Evolutionary conservation across 176 grass and related monocot genomes (phyloP).

Genomic region (Carex kokanica): DNA sequence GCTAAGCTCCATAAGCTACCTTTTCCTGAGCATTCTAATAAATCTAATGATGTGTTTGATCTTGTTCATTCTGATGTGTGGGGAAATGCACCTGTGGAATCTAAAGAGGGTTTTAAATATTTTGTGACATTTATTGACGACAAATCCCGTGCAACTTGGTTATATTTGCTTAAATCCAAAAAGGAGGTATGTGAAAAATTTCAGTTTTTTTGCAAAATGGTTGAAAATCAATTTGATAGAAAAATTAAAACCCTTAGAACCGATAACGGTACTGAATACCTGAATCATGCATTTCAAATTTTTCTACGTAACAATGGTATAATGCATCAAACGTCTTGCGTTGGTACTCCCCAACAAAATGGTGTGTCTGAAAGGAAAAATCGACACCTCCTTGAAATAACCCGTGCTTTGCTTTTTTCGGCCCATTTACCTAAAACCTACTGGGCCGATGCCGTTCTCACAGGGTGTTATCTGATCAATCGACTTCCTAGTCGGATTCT

Average conservation of each 20-base stretch:
- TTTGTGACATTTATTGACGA: too few species aligned
- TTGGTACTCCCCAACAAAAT: not conserved
- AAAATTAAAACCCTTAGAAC: conserved; percentile 18
- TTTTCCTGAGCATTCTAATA: too few species aligned
- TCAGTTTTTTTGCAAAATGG: not conserved
- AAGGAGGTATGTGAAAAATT: too few species aligned
- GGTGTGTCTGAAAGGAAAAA: not conserved
- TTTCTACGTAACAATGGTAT: not conserved
- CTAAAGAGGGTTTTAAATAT: too few species aligned
- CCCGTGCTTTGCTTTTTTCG: not conserved
- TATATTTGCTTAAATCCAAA: too few species aligned
- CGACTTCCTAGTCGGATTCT: not conserved
- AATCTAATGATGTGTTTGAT: too few species aligned
- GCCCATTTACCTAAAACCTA: not conserved
- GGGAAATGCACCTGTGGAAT: too few species aligned
- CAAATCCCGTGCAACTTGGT: too few species aligned
- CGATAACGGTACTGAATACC: not conserved
- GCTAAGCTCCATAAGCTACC: not conserved
- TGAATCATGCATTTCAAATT: not conserved
- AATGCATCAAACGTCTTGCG: not conserved
- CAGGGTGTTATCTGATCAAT: not conserved
- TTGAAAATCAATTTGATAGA: not conserved
- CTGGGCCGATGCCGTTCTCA: not conserved
- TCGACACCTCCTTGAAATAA: not conserved
- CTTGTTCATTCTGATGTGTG: too few species aligned